A percentile compares a stretch with the other conserved stretches of the same genome.
Conservation (phyloP, 345 rosid genomes). For the Lepidium didymum region DNA sequence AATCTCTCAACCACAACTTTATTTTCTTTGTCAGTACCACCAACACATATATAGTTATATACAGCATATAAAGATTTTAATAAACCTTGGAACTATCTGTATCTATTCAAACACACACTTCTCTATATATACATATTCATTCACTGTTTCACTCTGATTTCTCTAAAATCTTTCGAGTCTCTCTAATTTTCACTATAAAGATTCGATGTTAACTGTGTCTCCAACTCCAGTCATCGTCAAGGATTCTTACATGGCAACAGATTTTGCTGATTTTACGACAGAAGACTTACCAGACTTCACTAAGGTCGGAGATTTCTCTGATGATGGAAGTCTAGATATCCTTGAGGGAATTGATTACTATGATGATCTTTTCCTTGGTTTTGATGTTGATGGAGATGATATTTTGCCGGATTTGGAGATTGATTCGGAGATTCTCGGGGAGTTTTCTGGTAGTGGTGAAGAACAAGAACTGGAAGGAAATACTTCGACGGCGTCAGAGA, state of each 20-base stretch:
- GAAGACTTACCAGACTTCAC: conserved; percentile 44
- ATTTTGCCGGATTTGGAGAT: conserved; percentile 66
- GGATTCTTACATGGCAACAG: conserved; percentile 39
- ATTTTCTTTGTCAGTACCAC: conserved; percentile 7
- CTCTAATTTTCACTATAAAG: background rate
- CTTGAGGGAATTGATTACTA: conserved; percentile 65
- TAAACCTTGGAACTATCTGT: conserved; percentile 30
- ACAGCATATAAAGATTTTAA: conserved; percentile 7
- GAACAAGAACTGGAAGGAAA: conserved; percentile 43
- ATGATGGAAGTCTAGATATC: conserved; percentile 15
- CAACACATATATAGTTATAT: conserved; percentile 22
- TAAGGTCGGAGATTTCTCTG: conserved; percentile 33
- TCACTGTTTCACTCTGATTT: conserved; percentile 21
- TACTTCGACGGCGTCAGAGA: conserved; percentile 34
- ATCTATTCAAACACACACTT: conserved; percentile 16
- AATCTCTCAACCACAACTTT: conserved; percentile 26
- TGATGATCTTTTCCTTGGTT: conserved; percentile 63
- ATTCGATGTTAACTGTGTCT: conserved; percentile 72
- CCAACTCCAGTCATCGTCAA: conserved; percentile 39
- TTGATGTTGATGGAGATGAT: conserved; percentile 50
- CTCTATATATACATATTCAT: background rate
- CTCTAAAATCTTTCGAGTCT: background rate
- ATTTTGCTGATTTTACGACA: conserved; percentile 34
- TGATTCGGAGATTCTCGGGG: conserved; percentile 59
- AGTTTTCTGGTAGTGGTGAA: conserved; percentile 51